A percentile compares a stretch with the other conserved stretches of the same genome.
phyloP scores from a whole-genome alignment of 1,284 basidiomycete species.

The Rhodotorula sp. region DNA sequence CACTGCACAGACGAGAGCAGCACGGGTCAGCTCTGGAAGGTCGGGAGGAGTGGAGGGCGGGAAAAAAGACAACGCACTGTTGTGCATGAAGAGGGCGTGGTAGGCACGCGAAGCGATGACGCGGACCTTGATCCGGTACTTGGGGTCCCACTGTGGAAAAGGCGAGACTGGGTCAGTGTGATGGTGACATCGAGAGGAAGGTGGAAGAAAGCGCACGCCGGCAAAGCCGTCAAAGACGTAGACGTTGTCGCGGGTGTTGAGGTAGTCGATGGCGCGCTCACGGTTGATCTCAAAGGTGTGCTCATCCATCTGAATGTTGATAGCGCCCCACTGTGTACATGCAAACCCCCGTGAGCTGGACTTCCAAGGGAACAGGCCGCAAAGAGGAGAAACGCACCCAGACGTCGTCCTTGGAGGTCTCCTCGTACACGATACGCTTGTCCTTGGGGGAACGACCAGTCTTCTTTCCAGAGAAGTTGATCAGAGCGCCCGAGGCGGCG shows the following conservation, averaged over 20 bases:
- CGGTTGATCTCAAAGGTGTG: conserved; percentile 99
- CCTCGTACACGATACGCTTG: conserved; percentile 99
- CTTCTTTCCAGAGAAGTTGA: conserved; percentile 99
- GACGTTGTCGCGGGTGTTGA: conserved; percentile 98
- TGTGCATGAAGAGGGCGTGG: conserved; percentile 95
- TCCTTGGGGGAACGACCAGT: conserved; percentile 97
- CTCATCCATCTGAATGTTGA: conserved; percentile 73
- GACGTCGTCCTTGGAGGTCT: conserved; percentile 93
- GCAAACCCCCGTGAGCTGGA: not conserved
- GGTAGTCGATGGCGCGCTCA: conserved; percentile 98
- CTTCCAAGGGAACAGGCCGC: not conserved
- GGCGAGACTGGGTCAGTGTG: not conserved
- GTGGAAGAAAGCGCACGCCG: conserved; percentile 53
- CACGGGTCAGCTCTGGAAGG: conserved; percentile 20
- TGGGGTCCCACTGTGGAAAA: conserved; percentile 73
- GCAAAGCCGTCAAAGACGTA: conserved; percentile 69
- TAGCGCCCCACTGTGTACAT: conserved; percentile 72
- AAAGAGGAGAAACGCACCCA: conserved; percentile 57
- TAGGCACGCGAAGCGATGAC: conserved; percentile 98
- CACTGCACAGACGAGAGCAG: conserved; percentile 60
- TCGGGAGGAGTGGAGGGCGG: conserved; percentile 14
- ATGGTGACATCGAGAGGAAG: not conserved
- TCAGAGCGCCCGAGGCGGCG: conserved; percentile 90
- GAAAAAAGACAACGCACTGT: conserved; percentile 56
- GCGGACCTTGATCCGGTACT: conserved; percentile 99